Conservation (phyloP, 2,329 filamentous ascomycete genomes). For the Macrophomina pseudophaseolina region DNA sequence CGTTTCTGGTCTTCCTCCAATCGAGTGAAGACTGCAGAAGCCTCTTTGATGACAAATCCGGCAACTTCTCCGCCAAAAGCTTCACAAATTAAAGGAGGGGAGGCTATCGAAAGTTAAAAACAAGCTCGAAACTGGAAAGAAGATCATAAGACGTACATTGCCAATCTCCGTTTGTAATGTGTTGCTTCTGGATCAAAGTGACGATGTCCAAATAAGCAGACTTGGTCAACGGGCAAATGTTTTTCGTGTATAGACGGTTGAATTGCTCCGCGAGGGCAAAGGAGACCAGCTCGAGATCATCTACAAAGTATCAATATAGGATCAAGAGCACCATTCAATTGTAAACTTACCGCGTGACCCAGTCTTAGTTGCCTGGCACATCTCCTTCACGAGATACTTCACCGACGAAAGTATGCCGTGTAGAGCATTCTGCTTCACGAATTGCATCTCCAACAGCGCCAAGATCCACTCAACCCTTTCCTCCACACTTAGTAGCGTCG, state of each 20-base stretch:
- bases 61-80: not conserved
- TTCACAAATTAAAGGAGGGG: not conserved
- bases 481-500: slow-evolving; percentile 38
- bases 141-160: not conserved
- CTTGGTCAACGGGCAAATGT: slow-evolving; percentile 40
- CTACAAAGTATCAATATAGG: not conserved
- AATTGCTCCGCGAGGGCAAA: slow-evolving; percentile 31
- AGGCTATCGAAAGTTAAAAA: not conserved
- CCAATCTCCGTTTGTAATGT: not conserved
- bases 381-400: slow-evolving; percentile 39
- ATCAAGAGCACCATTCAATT: not conserved
- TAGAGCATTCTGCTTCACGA: slow-evolving; percentile 33
- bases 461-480: slow-evolving; percentile 35
- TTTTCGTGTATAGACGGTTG: slow-evolving; percentile 31
- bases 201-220: slow-evolving; percentile 45
- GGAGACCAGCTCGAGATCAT: slow-evolving; percentile 32
- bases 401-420: slow-evolving; percentile 40
- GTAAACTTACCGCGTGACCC: not conserved
- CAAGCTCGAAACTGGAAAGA: too few relatives aligned
- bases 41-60: not conserved
- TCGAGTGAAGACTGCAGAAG: not conserved
- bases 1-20: not conserved
- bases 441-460: slow-evolving; percentile 31
- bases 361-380: not conserved
- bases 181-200: slow-evolving; percentile 20